Conservation (phyloP, 352 stramenopile species). For the Phytophthora rubi region DNA sequence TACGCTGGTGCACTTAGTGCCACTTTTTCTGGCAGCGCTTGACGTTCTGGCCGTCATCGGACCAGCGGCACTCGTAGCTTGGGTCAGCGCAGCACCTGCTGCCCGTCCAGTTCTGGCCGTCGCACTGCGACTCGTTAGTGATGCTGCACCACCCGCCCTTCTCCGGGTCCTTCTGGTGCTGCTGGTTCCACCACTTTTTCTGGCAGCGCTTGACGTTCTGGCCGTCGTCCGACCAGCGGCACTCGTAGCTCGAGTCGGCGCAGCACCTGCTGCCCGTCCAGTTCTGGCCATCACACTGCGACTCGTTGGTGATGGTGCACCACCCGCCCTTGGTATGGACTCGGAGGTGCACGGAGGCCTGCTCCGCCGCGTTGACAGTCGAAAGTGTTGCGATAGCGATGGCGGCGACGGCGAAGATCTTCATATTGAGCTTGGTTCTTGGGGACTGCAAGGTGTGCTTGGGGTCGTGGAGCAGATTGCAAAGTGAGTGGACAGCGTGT, state of each 20-base stretch:
- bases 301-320: slow-evolving; percentile 15
- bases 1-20: not conserved
- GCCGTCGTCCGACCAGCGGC: not conserved
- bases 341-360: slow-evolving; percentile 12
- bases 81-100: slow-evolving; percentile 1
- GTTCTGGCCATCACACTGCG: not conserved
- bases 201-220: slow-evolving; percentile 14
- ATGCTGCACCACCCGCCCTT: slow-evolving; percentile 8
- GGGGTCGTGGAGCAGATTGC: not conserved
- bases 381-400: not conserved
- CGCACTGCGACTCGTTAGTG: slow-evolving; percentile 15
- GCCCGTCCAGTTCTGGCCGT: slow-evolving; percentile 3
- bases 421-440: slow-evolving; percentile 7
- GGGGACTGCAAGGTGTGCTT: not conserved
- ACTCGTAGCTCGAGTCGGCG: not conserved
- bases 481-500: slow-evolving; percentile 2
- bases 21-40: slow-evolving; percentile 21
- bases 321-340: not conserved
- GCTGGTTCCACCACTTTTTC: slow-evolving; percentile 1
- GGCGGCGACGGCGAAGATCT: slow-evolving; percentile 8
- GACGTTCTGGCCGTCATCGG: slow-evolving; percentile 12
- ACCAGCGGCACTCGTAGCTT: slow-evolving; percentile 3
- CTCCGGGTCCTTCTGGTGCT: not conserved
- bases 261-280: not conserved
- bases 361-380: not conserved